Percentiles rank a stretch among this genome's conserved stretches.
These are phyloP conservation scores for Russula foetens DNA, from an alignment of 768 basidiomycete genomes.

Conservation along the genomic window DNA sequence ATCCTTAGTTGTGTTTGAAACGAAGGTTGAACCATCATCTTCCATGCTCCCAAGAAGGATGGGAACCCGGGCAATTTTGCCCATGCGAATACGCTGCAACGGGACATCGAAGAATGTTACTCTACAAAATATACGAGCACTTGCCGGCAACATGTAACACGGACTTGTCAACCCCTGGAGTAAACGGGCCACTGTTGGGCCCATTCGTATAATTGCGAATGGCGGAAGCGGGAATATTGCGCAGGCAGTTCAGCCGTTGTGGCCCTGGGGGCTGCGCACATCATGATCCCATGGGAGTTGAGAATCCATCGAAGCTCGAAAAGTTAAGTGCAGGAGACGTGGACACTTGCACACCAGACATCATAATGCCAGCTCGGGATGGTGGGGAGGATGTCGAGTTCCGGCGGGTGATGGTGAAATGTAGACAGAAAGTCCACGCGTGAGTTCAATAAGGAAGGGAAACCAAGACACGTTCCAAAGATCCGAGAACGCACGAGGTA, in stretches of 20 bases:
- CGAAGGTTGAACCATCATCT: background rate
- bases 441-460: too few relatives aligned
- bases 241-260: conserved; percentile 21
- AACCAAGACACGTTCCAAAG: too few relatives aligned
- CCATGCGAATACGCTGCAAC: background rate
- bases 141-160: background rate
- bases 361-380: conserved; percentile 7
- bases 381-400: background rate
- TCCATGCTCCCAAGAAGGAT: conserved; percentile 3
- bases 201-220: conserved; percentile 19
- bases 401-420: background rate
- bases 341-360: background rate
- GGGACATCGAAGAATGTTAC: background rate
- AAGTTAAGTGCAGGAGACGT: background rate
- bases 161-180: conserved; percentile 3
- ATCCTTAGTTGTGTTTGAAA: background rate
- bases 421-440: background rate
- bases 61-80: background rate
- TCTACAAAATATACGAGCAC: background rate
- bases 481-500: too few relatives aligned
- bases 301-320: background rate
- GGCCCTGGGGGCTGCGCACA: conserved; percentile 21
- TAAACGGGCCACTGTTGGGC: background rate
- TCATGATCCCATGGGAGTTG: conserved; percentile 7
- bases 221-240: conserved; percentile 15